phyloP scores from a whole-genome alignment of 352 stramenopile species.

The Phytopythium oedochilum region DNA sequence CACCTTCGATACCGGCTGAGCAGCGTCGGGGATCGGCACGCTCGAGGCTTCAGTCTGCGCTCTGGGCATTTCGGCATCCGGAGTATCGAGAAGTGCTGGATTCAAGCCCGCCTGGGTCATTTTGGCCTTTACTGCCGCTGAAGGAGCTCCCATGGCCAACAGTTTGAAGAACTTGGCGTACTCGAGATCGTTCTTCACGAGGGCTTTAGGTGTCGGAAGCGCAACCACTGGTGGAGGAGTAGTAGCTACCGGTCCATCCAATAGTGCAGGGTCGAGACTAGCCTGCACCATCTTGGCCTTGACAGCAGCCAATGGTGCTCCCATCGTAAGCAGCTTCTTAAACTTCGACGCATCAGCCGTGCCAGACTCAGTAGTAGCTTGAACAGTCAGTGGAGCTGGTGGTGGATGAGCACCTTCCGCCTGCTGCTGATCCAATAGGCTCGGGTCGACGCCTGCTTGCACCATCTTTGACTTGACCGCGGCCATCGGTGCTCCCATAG shows the following conservation, averaged over 20 bases:
- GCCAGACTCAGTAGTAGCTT: neutral
- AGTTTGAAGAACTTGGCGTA: conserved; percentile 76
- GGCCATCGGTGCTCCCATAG: conserved; percentile 70
- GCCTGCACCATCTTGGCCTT: conserved; percentile 68
- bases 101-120: conserved; percentile 84
- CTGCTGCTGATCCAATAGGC: conserved; percentile 34
- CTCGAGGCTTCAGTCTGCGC: neutral
- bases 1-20: conserved; percentile 15
- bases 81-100: conserved; percentile 57
- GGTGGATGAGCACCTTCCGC: conserved; percentile 11
- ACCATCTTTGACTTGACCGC: conserved; percentile 67
- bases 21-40: neutral
- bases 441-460: conserved; percentile 53
- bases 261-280: conserved; percentile 45
- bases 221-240: neutral
- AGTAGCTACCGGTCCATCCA: conserved; percentile 21
- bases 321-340: conserved; percentile 61
- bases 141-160: conserved; percentile 51
- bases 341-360: conserved; percentile 42
- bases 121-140: conserved; percentile 50
- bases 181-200: conserved; percentile 47
- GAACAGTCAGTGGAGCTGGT: neutral
- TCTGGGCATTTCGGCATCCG: conserved; percentile 35
- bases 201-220: neutral
- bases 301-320: conserved; percentile 43